These are phyloP conservation scores for Kuraishia piskuri DNA, from an alignment of 805 yeast species.

Conservation along the genomic window DNA sequence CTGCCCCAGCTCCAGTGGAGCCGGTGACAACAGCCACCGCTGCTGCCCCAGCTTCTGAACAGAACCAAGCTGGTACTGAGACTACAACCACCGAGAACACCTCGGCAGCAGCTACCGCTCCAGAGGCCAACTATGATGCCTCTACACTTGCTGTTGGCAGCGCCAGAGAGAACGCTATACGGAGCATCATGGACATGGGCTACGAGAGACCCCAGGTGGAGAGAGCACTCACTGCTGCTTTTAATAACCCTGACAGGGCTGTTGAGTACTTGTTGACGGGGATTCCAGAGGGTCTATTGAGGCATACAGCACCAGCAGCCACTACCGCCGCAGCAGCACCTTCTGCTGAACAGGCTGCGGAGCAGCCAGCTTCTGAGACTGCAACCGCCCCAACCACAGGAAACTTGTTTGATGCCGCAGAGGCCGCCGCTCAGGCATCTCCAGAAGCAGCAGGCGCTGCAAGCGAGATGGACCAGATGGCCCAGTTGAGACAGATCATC, in stretches of 20 bases:
- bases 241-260: slow-evolving; percentile 95
- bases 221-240: slow-evolving; percentile 89
- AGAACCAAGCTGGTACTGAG: slow-evolving; percentile 17
- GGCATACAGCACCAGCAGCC: slow-evolving; percentile 14
- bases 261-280: slow-evolving; percentile 92
- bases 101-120: slow-evolving; percentile 15
- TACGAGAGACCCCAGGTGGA: slow-evolving; percentile 83
- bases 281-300: slow-evolving; percentile 54
- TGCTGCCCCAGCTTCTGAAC: slow-evolving; percentile 14
- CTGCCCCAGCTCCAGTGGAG: slow-evolving; percentile 20
- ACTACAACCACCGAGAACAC: slow-evolving; percentile 14
- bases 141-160: slow-evolving; percentile 71
- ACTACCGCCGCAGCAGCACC: slow-evolving; percentile 7
- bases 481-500: slow-evolving; percentile 66
- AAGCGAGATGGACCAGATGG: slow-evolving; percentile 29
- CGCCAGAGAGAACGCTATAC: slow-evolving; percentile 70
- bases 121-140: slow-evolving; percentile 21
- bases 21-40: slow-evolving; percentile 13
- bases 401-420: slow-evolving; percentile 49
- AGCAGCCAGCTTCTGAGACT: slow-evolving; percentile 20
- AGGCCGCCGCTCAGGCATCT: slow-evolving; percentile 22
- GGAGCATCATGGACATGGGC: slow-evolving; percentile 92
- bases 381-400: slow-evolving; percentile 5
- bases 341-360: slow-evolving; percentile 14
- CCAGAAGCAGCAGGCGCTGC: slow-evolving; percentile 16